Percentiles rank a stretch among this genome's conserved stretches.
phyloP scores from a whole-genome alignment of 768 basidiomycete species.

The Tephrocybe sp. region DNA sequence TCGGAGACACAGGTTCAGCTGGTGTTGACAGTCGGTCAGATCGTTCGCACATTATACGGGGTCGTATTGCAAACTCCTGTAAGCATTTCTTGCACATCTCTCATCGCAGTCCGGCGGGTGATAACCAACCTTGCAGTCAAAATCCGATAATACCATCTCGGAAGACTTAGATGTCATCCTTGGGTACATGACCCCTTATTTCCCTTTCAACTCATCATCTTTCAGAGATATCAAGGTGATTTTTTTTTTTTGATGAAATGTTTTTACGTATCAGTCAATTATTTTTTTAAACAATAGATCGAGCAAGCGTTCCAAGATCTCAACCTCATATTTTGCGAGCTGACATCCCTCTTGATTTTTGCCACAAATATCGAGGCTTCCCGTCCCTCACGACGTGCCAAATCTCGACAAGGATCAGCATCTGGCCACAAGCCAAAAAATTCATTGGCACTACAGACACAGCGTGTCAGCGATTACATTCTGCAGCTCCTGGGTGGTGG shows the following conservation, averaged over 20 bases:
- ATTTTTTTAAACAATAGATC: slow-evolving; percentile 38
- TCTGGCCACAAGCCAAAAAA: slow-evolving; percentile 5
- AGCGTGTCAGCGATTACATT: slow-evolving; percentile 60
- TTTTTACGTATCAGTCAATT: slow-evolving; percentile 1
- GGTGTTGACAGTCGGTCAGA: slow-evolving; percentile 53
- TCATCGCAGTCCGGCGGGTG: slow-evolving; percentile 4
- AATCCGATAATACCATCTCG: slow-evolving; percentile 25
- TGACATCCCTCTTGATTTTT: slow-evolving; percentile 62
- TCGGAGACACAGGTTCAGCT: slow-evolving; percentile 60
- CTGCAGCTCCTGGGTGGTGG: slow-evolving; percentile 54
- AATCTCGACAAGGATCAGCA: slow-evolving; percentile 17
- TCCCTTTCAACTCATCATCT: slow-evolving; percentile 63
- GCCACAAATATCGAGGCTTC: slow-evolving; percentile 23
- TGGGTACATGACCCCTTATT: slow-evolving; percentile 76
- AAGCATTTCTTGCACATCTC: slow-evolving; percentile 18
- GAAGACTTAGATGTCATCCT: slow-evolving; percentile 60
- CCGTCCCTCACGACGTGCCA: slow-evolving; percentile 19
- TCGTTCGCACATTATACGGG: slow-evolving; percentile 61
- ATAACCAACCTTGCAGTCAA: slow-evolving; percentile 18
- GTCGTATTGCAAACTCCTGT: slow-evolving; percentile 47
- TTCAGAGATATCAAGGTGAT: slow-evolving; percentile 59
- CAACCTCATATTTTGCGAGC: slow-evolving; percentile 76
- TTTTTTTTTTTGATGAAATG: background rate
- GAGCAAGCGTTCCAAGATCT: slow-evolving; percentile 69
- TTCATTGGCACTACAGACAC: slow-evolving; percentile 38